Base-by-base conservation (phyloP, 2,329 filamentous ascomycete genomes). In the Alternaria incomplexa region DNA sequence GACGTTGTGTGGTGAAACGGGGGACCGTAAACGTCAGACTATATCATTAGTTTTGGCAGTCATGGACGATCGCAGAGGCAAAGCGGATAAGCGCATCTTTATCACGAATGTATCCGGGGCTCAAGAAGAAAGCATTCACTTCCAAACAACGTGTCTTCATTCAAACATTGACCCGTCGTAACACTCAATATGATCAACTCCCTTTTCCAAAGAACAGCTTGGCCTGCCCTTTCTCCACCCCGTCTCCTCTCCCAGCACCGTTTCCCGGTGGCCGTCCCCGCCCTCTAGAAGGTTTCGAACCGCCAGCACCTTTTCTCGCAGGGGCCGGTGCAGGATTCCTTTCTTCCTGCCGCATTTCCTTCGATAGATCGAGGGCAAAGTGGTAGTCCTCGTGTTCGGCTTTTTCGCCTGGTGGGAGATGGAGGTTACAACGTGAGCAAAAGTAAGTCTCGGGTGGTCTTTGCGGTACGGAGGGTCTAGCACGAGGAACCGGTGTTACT, bases 331-430 rank as follows among this genome's bases (percentile, higher is more conserved):
- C 40, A 5, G 63, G 45, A 13, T 62, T 73, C 11, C 73, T 70
- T 8, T 77, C 75, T 52, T 77, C 72, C 8, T 75, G 70, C 6
- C 74, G 70, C 65, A 81, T 76, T 68, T 90, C 85, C 61, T 89
- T 86, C 67, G 94, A 90, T 28, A 99, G 85, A 71, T 95, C 91
- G 81, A 92, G 93, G 48, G 96, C 96, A 81, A 97, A 91, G 81
- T 99, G 96, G 90, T 94, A 98, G 79, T 99, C 96, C 57, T 90
- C 85, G 78, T 99, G 96, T 80, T 92, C 94, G 68, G 89, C 86
- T 70, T 86, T 85, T 59, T 90, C 87, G 25, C 83, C 75, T 43
- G 84, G 82, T 12, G 85, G 83, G 32, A 96, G 83, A n/a, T 78
- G 76, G 71, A 86, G 85, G 62, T 86, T 85, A 79, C 93, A 97